phyloP scores from a whole-genome alignment of 257 asterid genomes.

The Solanum dulcamara region DNA sequence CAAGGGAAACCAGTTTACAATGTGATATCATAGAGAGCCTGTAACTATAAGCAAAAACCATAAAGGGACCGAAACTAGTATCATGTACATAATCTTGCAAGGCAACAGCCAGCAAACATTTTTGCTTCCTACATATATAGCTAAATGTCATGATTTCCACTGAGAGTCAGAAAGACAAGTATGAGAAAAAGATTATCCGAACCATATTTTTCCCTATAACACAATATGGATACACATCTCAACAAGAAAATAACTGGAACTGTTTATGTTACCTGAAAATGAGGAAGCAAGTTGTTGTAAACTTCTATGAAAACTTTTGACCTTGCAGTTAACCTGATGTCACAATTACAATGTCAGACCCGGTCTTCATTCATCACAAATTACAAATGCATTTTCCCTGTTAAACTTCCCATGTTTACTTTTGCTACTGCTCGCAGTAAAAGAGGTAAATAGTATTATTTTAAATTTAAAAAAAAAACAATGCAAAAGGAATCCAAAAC shows the following conservation, averaged over 20 bases:
- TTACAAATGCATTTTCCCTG: neutral
- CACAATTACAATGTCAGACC: constrained; percentile 1
- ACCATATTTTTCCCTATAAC: neutral
- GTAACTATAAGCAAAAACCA: neutral
- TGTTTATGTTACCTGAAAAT: constrained; percentile 52
- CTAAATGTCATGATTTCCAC: neutral
- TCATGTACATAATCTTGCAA: neutral
- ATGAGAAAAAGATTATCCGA: neutral
- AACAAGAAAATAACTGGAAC: neutral
- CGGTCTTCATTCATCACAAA: neutral
- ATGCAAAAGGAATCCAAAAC: neutral
- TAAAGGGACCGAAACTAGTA: neutral
- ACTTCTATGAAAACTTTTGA: constrained; percentile 44
- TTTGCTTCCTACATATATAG: neutral
- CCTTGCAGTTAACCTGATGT: constrained; percentile 54
- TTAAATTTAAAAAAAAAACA: neutral
- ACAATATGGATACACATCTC: neutral
- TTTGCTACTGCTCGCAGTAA: neutral
- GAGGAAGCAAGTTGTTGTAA: constrained; percentile 45
- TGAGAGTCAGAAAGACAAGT: neutral
- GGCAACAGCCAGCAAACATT: neutral
- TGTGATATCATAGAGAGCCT: neutral
- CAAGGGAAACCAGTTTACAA: neutral
- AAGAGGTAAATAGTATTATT: neutral
- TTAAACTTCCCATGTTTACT: neutral